Percentiles rank a stretch among this genome's conserved stretches.
Conservation (phyloP, 2,329 filamentous ascomycete genomes). For the Cordyceps cicadae region DNA sequence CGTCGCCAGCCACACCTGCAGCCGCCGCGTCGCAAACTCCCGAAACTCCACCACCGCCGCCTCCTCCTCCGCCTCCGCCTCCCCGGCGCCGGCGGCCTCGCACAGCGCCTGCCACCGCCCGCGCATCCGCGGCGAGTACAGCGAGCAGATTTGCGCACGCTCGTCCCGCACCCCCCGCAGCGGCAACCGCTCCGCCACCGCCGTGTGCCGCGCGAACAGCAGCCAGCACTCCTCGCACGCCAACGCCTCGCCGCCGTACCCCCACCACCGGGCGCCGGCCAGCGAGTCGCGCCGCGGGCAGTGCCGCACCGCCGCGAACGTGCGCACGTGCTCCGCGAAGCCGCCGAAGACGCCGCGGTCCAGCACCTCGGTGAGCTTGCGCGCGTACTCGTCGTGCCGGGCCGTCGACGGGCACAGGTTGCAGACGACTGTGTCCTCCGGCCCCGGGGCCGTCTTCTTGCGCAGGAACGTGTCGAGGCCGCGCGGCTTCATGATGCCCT, state of each 20-base stretch:
- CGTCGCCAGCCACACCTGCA: constrained; percentile 23
- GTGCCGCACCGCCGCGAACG: constrained; percentile 20
- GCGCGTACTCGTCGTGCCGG: constrained; percentile 20
- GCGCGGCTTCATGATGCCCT: constrained; percentile 21
- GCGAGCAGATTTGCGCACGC: constrained; percentile 24
- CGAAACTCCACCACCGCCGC: constrained; percentile 20
- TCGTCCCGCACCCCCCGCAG: constrained; percentile 20
- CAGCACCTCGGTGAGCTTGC: constrained; percentile 21
- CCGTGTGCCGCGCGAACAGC: constrained; percentile 22
- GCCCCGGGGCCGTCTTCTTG: constrained; percentile 12
- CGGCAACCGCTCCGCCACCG: constrained; percentile 18
- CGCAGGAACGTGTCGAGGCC: constrained; percentile 23
- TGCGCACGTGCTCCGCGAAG: constrained; percentile 21
- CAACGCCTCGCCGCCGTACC: constrained; percentile 23
- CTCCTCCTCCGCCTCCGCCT: constrained; percentile 19
- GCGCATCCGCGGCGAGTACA: constrained; percentile 33
- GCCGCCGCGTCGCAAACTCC: constrained; percentile 19
- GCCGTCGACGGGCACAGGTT: constrained; percentile 21
- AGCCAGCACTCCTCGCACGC: constrained; percentile 29
- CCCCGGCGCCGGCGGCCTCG: no score
- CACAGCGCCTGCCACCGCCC: constrained; percentile 24
- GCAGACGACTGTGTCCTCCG: constrained; percentile 20
- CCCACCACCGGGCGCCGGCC: constrained; percentile 26
- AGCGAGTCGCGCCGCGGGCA: constrained; percentile 23
- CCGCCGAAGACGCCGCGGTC: constrained; percentile 25